phyloP scores from a whole-genome alignment of 805 yeast species.

The Starmerella riodocensis region DNA sequence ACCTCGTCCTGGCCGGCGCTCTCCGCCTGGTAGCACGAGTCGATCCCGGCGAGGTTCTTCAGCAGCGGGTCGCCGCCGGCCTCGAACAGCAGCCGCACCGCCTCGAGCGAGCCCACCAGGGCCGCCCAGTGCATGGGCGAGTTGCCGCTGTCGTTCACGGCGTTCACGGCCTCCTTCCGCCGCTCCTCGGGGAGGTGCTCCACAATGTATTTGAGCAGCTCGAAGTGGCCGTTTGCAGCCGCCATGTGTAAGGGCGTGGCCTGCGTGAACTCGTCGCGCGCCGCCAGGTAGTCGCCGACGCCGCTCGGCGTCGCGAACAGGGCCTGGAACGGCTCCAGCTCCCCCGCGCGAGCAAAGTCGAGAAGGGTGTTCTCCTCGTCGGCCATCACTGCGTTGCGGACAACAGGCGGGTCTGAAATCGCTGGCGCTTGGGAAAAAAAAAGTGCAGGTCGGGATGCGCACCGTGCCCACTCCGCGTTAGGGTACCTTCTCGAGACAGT shows the following conservation, averaged over 20 bases:
- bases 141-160: conserved; percentile 68
- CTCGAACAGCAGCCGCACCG: conserved; percentile 59
- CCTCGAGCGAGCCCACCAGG: conserved; percentile 64
- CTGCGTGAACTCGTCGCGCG: conserved; percentile 49
- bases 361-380: conserved; percentile 35
- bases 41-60: conserved; percentile 65
- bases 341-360: conserved; percentile 74
- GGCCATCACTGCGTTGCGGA: conserved; percentile 5
- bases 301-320: conserved; percentile 40
- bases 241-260: conserved; percentile 90
- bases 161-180: conserved; percentile 32
- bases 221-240: conserved; percentile 81
- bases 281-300: conserved; percentile 32
- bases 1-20: conserved; percentile 59
- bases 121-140: conserved; percentile 97
- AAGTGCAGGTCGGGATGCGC: too few species aligned
- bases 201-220: conserved; percentile 48
- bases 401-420: not conserved
- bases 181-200: conserved; percentile 31
- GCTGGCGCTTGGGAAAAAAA: too few species aligned
- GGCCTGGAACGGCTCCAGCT: conserved; percentile 56
- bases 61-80: conserved; percentile 70
- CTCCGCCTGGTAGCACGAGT: conserved; percentile 81
- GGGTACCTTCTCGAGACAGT: too few species aligned
- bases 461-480: too few species aligned